phyloP scores from a whole-genome alignment of 2,329 filamentous ascomycete species.

The Ophiosphaerella herpotricha region DNA sequence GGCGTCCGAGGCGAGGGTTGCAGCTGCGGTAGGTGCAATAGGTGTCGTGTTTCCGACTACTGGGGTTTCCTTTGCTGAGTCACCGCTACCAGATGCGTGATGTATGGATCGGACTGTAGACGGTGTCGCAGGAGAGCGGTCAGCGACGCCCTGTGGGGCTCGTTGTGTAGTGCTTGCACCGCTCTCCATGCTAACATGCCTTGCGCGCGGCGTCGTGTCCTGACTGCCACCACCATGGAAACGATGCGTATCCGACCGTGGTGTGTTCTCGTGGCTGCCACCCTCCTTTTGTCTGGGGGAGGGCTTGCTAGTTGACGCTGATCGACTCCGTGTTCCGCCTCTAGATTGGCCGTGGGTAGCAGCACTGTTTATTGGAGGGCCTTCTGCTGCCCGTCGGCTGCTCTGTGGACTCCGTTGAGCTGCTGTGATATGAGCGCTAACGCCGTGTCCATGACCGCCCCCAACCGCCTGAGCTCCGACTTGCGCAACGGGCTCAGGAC shows the following conservation, averaged over 20 bases:
- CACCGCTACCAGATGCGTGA: constrained; percentile 30
- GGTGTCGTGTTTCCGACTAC: constrained; percentile 29
- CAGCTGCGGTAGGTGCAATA: constrained; percentile 36
- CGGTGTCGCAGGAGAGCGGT: constrained; percentile 39
- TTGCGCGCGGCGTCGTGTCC: constrained; percentile 38
- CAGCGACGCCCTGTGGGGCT: constrained; percentile 33
- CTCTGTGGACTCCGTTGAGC: constrained; percentile 29
- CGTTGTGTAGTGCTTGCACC: constrained; percentile 40
- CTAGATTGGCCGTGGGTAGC: constrained; percentile 24
- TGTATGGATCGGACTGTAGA: constrained; percentile 38
- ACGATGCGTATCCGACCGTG: constrained; percentile 30
- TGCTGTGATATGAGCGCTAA: constrained; percentile 11
- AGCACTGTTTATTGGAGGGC: constrained; percentile 27
- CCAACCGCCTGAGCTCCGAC: constrained; percentile 16
- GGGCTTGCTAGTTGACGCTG: constrained; percentile 32
- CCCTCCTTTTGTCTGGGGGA: constrained; percentile 24
- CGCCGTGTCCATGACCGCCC: constrained; percentile 9
- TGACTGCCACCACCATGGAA: constrained; percentile 32
- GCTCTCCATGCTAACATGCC: constrained; percentile 36
- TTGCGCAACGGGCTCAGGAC: constrained; percentile 33
- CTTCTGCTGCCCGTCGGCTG: constrained; percentile 30
- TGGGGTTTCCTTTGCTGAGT: constrained; percentile 35
- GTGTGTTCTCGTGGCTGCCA: constrained; percentile 33
- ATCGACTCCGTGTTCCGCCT: constrained; percentile 30
- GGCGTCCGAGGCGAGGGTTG: constrained; percentile 28